These are phyloP conservation scores for Tulasnella sp. DNA, from an alignment of 768 basidiomycete species.

Conservation along the genomic window DNA sequence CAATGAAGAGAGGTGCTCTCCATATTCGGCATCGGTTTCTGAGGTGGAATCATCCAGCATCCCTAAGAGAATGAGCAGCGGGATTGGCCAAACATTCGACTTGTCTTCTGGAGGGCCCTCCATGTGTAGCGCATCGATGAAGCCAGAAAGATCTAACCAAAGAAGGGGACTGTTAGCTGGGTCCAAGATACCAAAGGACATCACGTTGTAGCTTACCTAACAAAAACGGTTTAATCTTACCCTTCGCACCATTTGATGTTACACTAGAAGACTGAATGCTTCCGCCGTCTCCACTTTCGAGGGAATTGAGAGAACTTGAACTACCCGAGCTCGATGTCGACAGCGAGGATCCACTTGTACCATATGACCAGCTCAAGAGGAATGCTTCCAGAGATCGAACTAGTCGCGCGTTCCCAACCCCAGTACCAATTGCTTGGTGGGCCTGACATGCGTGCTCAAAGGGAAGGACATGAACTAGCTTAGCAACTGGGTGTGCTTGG, in stretches of 20 bases:
- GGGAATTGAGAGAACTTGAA: neutral
- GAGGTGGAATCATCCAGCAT: constrained; percentile 4
- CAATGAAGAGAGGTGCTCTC: neutral
- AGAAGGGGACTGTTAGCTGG: neutral
- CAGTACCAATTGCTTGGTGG: neutral
- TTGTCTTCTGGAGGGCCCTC: neutral
- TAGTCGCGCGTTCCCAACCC: neutral
- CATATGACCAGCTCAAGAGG: constrained; percentile 10
- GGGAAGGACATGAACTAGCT: constrained; percentile 10
- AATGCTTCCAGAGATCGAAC: constrained; percentile 8
- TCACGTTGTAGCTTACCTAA: neutral
- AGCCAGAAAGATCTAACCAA: constrained; percentile 7
- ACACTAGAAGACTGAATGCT: too few species aligned
- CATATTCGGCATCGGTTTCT: neutral
- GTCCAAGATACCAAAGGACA: neutral
- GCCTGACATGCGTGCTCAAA: too few species aligned
- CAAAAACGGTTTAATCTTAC: constrained; percentile 9
- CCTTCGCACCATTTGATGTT: too few species aligned
- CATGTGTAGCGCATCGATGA: neutral
- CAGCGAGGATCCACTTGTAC: neutral
- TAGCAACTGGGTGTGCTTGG: too few species aligned
- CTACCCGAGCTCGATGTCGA: constrained; percentile 1
- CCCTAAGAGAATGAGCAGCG: constrained; percentile 3
- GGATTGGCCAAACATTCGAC: neutral
- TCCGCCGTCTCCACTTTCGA: neutral